phyloP scores from a whole-genome alignment of 768 basidiomycete genomes.

The Rhizopogon roseolus region DNA sequence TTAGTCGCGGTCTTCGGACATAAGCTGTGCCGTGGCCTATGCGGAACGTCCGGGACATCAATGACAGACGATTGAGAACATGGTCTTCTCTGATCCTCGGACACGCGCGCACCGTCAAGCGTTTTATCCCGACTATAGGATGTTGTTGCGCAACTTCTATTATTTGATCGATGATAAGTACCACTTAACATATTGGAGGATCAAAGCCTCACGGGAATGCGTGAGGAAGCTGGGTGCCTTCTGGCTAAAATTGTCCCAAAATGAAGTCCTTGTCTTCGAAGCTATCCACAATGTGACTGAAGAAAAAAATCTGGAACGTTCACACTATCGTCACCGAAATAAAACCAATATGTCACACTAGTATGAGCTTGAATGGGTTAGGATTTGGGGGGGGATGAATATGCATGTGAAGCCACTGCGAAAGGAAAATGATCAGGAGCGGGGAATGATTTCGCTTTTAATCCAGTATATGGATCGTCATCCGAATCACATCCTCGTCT shows the following conservation, averaged over 20 bases:
- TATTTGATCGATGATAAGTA: background rate
- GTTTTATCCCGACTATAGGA: constrained; percentile 28
- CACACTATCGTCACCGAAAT: constrained; percentile 28
- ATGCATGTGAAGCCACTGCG: constrained; percentile 54
- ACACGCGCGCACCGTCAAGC: constrained; percentile 22
- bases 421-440: constrained; percentile 55
- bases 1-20: constrained; percentile 37
- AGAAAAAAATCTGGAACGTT: constrained; percentile 48
- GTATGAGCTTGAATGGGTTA: background rate
- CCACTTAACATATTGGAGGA: background rate
- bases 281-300: constrained; percentile 26
- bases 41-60: constrained; percentile 47
- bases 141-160: constrained; percentile 17
- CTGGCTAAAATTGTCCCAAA: constrained; percentile 29
- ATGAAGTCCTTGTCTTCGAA: too few species aligned
- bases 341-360: constrained; percentile 36
- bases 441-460: constrained; percentile 30
- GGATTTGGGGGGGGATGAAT: background rate
- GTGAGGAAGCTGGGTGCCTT: constrained; percentile 46
- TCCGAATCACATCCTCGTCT: background rate
- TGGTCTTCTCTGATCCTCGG: background rate
- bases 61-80: background rate
- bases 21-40: constrained; percentile 38
- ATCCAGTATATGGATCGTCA: background rate
- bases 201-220: constrained; percentile 51